These are phyloP conservation scores for Brassica nigra DNA, from an alignment of 345 rosid species.

Conservation along the genomic window DNA sequence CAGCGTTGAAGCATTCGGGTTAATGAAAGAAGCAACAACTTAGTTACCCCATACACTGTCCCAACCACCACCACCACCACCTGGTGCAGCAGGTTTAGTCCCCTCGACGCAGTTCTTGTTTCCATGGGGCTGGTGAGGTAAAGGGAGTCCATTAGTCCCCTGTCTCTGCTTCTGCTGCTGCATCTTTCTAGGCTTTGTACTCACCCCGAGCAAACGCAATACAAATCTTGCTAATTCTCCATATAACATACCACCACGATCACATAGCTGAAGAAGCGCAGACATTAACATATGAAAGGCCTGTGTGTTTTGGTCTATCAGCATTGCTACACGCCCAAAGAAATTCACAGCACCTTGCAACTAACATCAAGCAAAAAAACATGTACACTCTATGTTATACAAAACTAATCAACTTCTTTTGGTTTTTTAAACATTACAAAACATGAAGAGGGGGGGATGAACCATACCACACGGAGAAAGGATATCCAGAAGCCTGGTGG, in stretches of 20 bases:
- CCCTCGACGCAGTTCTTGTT: constrained; percentile 71
- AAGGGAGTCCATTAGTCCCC: constrained; percentile 62
- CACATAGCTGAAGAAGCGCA: constrained; percentile 95
- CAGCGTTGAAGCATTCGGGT: constrained; percentile 6
- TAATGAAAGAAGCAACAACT: background rate
- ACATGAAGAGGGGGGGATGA: constrained; percentile 1
- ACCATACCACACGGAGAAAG: constrained; percentile 78
- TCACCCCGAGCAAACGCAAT: constrained; percentile 78
- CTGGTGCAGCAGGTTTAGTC: constrained; percentile 63
- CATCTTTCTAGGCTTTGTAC: constrained; percentile 63
- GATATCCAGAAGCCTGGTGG: constrained; percentile 99
- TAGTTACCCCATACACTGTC: constrained; percentile 85
- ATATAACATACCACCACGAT: constrained; percentile 82
- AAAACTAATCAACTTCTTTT: constrained; percentile 2
- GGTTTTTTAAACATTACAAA: constrained; percentile 1
- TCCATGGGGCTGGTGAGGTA: constrained; percentile 55
- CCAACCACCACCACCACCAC: constrained; percentile 62
- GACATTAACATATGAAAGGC: constrained; percentile 92
- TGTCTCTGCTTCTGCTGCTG: constrained; percentile 56
- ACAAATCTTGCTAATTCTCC: constrained; percentile 97
- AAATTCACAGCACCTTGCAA: constrained; percentile 83
- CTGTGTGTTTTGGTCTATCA: constrained; percentile 86
- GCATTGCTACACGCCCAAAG: constrained; percentile 76
- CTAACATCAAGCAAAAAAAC: constrained; percentile 45
- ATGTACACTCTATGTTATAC: background rate